Evolutionary conservation across 139 green algal species (phyloP), one percentile per base, ranked within the genome.

Genomic region (Tetradesmus lagerheimii): DNA sequence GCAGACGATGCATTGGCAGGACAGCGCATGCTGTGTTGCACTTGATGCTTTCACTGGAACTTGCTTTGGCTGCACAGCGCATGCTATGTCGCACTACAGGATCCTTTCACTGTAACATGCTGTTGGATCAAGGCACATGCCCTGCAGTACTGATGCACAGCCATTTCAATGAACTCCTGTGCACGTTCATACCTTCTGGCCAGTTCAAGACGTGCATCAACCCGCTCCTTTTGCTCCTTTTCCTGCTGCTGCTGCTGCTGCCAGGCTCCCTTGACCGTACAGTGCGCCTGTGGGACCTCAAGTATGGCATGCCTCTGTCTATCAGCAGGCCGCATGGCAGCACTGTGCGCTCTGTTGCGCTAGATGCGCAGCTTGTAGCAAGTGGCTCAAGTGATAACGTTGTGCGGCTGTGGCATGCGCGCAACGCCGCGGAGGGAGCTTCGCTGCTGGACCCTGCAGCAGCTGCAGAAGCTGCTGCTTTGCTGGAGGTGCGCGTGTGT

Each of bases 281-380:
- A 1, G 93, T 97, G 11, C 91, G 91, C 0, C 88, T 95, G 6
- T 97, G 95, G 95, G 92, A 97, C 92, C 89, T 97, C 4, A 29
- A 39, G 5, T 74, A 90, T 11, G 95, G 95, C 45, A 92, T 96
- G 74, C 90, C 91, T 8, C 39, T 96, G 39, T 91, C 87, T 15
- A 83, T 74, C 79, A 96, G 89, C 91, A 90, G 89, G 29, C 90
- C 87, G 29, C 92, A 94, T 16, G 90, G 87, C 16, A 94, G 95
- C 89, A 96, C 91, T 4, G 95, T 97, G 39, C 93, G 95, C 45
- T 91, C 91, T 71, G 37, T 97, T 2, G 94, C 95, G 0, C 76
- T 95, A 0, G 94, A 95, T 84, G 34, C 64, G 77, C 31, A 92
- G 64, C 91, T 96, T 0, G 89, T 94, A 0, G 85, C 90, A 38